Evolutionary conservation across 768 basidiomycete species (phyloP).

Genomic region (Tricholoma terreum): DNA sequence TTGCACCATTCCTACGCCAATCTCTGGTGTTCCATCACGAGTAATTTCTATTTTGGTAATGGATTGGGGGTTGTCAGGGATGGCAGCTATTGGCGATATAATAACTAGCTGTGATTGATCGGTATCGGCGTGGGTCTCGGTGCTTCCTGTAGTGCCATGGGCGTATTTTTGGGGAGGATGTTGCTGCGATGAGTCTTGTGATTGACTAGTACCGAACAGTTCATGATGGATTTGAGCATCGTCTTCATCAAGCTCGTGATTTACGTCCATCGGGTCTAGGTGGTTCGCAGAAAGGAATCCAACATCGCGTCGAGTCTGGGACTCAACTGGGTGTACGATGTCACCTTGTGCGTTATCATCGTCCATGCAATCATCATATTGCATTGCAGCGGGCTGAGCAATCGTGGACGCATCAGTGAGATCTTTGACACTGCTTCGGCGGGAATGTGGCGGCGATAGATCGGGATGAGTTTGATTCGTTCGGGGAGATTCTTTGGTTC

Average conservation of each 20-base stretch:
- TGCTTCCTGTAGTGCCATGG: background rate
- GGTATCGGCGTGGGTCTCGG: background rate
- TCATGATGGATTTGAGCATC: constrained; percentile 10
- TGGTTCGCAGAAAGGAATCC: background rate
- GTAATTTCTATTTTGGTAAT: background rate
- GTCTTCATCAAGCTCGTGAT: constrained; percentile 10
- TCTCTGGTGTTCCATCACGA: background rate
- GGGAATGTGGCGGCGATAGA: background rate
- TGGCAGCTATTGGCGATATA: background rate
- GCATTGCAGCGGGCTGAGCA: background rate
- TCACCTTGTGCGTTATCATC: background rate
- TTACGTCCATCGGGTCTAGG: background rate
- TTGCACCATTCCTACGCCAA: background rate
- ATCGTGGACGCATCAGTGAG: background rate
- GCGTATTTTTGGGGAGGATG: background rate
- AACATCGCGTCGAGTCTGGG: background rate
- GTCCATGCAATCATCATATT: background rate
- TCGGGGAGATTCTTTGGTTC: background rate
- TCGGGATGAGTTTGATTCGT: background rate
- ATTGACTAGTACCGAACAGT: constrained; percentile 1
- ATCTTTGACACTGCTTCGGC: background rate
- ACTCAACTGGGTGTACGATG: background rate
- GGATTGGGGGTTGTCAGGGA: background rate
- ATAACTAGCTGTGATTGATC: background rate
- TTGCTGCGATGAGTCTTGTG: background rate